These are phyloP conservation scores for Dactylella cylindrospora DNA, from an alignment of 2,329 filamentous ascomycete genomes.

Conservation along the genomic window DNA sequence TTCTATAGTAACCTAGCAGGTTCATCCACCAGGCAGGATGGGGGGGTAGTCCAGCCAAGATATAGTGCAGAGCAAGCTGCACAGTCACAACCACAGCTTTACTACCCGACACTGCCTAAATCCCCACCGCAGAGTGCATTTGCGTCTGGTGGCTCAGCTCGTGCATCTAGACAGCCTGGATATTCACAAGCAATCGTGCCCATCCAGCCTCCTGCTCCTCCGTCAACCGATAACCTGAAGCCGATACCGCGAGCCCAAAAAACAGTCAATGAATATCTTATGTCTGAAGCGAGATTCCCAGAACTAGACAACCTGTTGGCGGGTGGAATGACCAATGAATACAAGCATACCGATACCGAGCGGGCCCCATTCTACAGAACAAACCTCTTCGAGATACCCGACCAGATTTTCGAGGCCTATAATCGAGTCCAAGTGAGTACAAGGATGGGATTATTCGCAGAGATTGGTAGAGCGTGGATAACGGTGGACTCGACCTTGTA, in stretches of 20 bases:
- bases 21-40: constrained; percentile 16
- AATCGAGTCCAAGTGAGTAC: constrained; percentile 83
- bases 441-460: constrained; percentile 92
- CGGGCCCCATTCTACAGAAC: constrained; percentile 90
- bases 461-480: constrained; percentile 93
- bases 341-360: constrained; percentile 56
- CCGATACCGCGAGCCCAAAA: constrained; percentile 77
- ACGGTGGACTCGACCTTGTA: constrained; percentile 94
- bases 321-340: constrained; percentile 58
- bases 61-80: constrained; percentile 13
- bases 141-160: constrained; percentile 28
- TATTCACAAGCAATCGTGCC: constrained; percentile 37
- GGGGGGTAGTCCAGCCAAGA: constrained; percentile 16
- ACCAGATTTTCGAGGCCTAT: constrained; percentile 88
- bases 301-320: constrained; percentile 86
- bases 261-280: constrained; percentile 77
- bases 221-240: constrained; percentile 54
- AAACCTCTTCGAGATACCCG: constrained; percentile 84
- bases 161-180: constrained; percentile 22
- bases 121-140: constrained; percentile 13
- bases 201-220: constrained; percentile 33
- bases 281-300: constrained; percentile 76
- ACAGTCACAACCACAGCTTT: constrained; percentile 15
- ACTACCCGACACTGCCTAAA: constrained; percentile 23
- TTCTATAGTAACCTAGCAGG: constrained; percentile 41